Conservation (phyloP, 1,284 basidiomycete genomes). For the Xerocomus minutiporus region DNA sequence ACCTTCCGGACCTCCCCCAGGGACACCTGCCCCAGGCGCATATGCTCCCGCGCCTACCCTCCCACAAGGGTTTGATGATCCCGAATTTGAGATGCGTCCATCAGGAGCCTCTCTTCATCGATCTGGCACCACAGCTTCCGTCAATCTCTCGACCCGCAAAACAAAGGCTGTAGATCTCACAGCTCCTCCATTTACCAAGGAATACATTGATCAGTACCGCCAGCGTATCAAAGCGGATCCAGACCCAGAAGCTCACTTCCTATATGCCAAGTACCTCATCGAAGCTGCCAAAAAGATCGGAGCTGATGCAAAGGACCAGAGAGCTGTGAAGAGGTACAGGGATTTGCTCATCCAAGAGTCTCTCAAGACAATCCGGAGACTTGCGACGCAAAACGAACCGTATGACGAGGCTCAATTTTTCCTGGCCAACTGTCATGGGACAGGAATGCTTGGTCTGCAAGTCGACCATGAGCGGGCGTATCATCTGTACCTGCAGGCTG, state of each 20-base stretch:
- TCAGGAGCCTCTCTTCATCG: slow-evolving; percentile 46
- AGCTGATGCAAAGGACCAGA: slow-evolving; percentile 66
- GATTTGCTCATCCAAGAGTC: slow-evolving; percentile 87
- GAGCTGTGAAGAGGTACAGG: slow-evolving; percentile 82
- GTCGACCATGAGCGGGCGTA: slow-evolving; percentile 98
- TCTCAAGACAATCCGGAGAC: slow-evolving; percentile 86
- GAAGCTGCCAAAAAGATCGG: slow-evolving; percentile 97
- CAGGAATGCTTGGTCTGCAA: slow-evolving; percentile 88
- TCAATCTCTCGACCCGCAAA: slow-evolving; percentile 60
- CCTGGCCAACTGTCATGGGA: slow-evolving; percentile 95
- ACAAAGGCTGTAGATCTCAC: slow-evolving; percentile 82
- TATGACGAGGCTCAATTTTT: slow-evolving; percentile 99
- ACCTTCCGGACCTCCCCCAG: slow-evolving; percentile 19
- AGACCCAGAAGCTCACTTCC: slow-evolving; percentile 97
- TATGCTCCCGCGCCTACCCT: slow-evolving; percentile 28
- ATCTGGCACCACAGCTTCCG: slow-evolving; percentile 52
- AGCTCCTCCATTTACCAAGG: slow-evolving; percentile 89
- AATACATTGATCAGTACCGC: slow-evolving; percentile 96
- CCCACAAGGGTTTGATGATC: slow-evolving; percentile 33
- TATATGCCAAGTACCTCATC: slow-evolving; percentile 96
- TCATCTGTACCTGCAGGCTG: slow-evolving; percentile 96
- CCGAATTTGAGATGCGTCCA: slow-evolving; percentile 52
- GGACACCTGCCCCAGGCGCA: slow-evolving; percentile 11
- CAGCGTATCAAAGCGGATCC: slow-evolving; percentile 96
- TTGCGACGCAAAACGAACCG: slow-evolving; percentile 86